These are phyloP conservation scores for Spatholobus suberectus DNA, from an alignment of 306 rosid species.

Conservation along the genomic window DNA sequence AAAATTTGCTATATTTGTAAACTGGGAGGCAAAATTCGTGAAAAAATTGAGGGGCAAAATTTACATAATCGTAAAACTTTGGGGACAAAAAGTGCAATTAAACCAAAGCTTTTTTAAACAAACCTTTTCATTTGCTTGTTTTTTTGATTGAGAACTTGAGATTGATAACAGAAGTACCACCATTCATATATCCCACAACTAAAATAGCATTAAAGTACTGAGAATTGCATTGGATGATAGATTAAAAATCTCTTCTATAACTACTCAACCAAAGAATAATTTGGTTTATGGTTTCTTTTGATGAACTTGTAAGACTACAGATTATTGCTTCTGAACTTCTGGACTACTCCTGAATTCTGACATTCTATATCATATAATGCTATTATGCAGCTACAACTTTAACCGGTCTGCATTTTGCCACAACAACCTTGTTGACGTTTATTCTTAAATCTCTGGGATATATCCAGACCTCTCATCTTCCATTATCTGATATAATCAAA, in stretches of 20 bases:
- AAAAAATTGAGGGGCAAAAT: too few relatives aligned
- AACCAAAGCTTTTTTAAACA: background rate
- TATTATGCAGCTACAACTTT: slow-evolving; percentile 78
- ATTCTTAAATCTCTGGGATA: slow-evolving; percentile 74
- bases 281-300: slow-evolving; percentile 34
- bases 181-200: background rate
- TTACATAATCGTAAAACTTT: too few relatives aligned
- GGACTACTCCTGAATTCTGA: slow-evolving; percentile 29
- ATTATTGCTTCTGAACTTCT: slow-evolving; percentile 34
- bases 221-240: slow-evolving; percentile 24
- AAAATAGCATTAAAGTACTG: slow-evolving; percentile 21
- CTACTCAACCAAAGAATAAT: slow-evolving; percentile 9
- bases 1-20: too few relatives aligned
- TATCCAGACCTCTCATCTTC: slow-evolving; percentile 72
- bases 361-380: slow-evolving; percentile 37
- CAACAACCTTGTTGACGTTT: slow-evolving; percentile 75
- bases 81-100: too few relatives aligned
- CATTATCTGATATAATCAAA: slow-evolving; percentile 69
- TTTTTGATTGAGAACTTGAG: slow-evolving; percentile 34
- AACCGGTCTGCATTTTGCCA: slow-evolving; percentile 85
- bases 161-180: background rate
- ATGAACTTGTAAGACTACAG: slow-evolving; percentile 23
- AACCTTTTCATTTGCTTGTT: slow-evolving; percentile 5
- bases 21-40: too few relatives aligned
- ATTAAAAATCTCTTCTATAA: slow-evolving; percentile 25